Base-by-base conservation (phyloP, 805 yeast genomes). In the Cyberlindnera mississippiensis region DNA sequence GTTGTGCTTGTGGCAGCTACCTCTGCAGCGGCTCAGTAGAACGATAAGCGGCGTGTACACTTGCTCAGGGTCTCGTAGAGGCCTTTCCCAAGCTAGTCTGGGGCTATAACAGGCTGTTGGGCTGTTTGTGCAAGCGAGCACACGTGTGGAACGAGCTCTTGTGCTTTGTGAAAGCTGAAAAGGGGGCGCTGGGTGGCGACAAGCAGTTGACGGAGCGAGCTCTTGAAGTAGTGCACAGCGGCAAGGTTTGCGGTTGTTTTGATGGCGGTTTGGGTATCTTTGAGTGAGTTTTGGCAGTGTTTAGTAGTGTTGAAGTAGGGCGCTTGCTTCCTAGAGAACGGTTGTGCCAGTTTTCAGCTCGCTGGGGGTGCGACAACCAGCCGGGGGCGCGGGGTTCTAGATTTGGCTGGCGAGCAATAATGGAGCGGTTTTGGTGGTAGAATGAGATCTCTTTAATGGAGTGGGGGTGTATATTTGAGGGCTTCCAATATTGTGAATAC, bases 351-450 rank as follows among this genome's bases (percentile, higher is more conserved):
- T 15, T 29, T 29, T 29, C 24, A 20, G 24, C 24, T 20, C 24
- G 24, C 9, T 20, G 24, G 24, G n/a, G 24, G 24, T 20, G 24
- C 30, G 30, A 12, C 30, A 28, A 10, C 15, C 15, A 14, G 30
- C 30, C 15, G 15, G 15, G n/a, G 32, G 32, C 32, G 32, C 32
- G 32, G 32, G 32, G 32, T 27, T 27, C 29, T 27, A 27, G 29
- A 27, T 8, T 13, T 12, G 12, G 12, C 12, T 5, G 29, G 6
- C 6, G 14, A n/a, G 29, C 29, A 12, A 12, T n/a, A 12, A 11
- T 6, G 12, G 29, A 12, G 29, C 6, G 9, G 24, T 27, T 27
- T 27, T 27, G 11, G 10, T 24, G 27, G 10, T 24, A 24, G 10
- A 24, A 24, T 11, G 11, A n/a, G n/a, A n/a, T n/a, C n/a, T n/a